Percentiles rank a stretch among this genome's conserved stretches.
These are phyloP conservation scores for Penicillium rolfsii DNA, from an alignment of 2,329 filamentous ascomycete species.

Conservation along the genomic window DNA sequence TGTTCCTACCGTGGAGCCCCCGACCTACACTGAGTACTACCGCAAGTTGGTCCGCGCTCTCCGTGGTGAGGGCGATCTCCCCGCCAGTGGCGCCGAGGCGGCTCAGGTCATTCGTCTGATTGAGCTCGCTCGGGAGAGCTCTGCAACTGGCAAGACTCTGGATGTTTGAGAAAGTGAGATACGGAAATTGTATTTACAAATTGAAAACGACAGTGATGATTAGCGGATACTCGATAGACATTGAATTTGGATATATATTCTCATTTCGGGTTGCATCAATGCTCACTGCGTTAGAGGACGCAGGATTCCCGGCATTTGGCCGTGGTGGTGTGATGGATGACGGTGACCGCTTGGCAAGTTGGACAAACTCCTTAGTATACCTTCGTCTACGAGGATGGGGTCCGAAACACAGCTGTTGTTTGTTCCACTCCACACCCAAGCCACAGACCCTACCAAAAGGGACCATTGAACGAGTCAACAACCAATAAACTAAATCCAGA, in stretches of 20 bases:
- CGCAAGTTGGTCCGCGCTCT: slow-evolving; percentile 56
- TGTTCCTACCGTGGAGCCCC: slow-evolving; percentile 63
- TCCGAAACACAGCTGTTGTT: background rate
- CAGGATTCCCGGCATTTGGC: background rate
- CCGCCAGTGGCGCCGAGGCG: slow-evolving; percentile 58
- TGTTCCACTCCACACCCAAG: background rate
- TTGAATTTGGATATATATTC: slow-evolving; percentile 1
- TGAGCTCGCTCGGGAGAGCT: slow-evolving; percentile 60
- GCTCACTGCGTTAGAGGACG: too few relatives aligned
- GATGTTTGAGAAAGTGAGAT: slow-evolving; percentile 31
- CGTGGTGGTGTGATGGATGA: background rate
- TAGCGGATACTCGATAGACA: slow-evolving; percentile 8
- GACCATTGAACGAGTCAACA: slow-evolving; percentile 22
- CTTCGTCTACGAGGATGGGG: background rate
- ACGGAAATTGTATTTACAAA: slow-evolving; percentile 19
- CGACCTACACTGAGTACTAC: slow-evolving; percentile 74
- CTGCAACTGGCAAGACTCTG: slow-evolving; percentile 54
- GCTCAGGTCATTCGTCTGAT: slow-evolving; percentile 59
- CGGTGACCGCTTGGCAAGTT: background rate
- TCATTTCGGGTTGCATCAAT: background rate
- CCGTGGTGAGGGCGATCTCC: slow-evolving; percentile 56
- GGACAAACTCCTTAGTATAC: background rate
- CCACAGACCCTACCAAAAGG: slow-evolving; percentile 29
- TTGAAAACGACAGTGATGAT: slow-evolving; percentile 23
- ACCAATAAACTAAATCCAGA: too few relatives aligned